Evolutionary conservation across 257 asterid species (phyloP).

Genomic region (Rhazya stricta): DNA sequence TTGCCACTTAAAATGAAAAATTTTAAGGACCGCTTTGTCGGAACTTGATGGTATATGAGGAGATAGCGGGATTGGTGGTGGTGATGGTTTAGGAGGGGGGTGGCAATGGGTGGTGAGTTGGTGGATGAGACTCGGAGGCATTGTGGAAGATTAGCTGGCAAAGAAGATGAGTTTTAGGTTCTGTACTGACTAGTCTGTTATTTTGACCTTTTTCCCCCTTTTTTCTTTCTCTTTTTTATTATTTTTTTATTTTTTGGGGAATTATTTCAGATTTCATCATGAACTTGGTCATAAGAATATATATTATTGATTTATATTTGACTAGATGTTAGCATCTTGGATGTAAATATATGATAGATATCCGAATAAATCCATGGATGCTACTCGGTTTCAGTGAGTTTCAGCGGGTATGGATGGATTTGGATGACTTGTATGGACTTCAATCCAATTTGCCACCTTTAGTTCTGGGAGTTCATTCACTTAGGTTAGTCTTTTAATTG

Average conservation of each 20-base stretch:
- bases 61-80: neutral
- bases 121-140: neutral
- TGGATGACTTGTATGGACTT: neutral
- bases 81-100: neutral
- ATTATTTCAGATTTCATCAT: neutral
- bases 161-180: neutral
- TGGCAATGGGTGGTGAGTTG: neutral
- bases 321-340: neutral
- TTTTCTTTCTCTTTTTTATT: too few species aligned
- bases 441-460: neutral
- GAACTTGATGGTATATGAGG: neutral
- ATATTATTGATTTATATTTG: neutral
- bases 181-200: neutral
- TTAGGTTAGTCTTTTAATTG: neutral
- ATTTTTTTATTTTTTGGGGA: neutral
- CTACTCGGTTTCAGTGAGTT: neutral
- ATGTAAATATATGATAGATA: neutral
- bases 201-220: neutral
- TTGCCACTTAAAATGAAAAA: neutral
- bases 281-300: neutral
- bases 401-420: neutral
- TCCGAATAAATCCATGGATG: neutral
- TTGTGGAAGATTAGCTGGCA: neutral
- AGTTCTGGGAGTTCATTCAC: neutral
- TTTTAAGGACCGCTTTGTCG: neutral